Percentiles rank a stretch among this genome's conserved stretches.
phyloP scores from a whole-genome alignment of 2,329 filamentous ascomycete genomes.

The Colletotrichum echinochloae region DNA sequence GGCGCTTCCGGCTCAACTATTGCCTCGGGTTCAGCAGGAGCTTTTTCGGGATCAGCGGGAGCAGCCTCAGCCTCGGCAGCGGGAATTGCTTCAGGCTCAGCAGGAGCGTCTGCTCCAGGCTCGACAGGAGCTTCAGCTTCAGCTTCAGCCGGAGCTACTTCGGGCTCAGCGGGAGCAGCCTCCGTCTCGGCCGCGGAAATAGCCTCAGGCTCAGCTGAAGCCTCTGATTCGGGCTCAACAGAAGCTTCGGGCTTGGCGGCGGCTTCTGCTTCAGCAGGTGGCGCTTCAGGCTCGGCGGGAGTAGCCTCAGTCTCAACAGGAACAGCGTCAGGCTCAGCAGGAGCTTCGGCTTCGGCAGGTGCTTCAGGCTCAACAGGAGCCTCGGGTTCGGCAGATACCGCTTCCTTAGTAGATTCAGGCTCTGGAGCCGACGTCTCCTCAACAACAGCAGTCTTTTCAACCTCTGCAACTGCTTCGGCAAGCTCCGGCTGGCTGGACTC shows the following conservation, averaged over 20 bases:
- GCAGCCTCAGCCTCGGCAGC: not conserved
- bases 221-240: not conserved
- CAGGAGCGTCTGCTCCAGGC: not conserved
- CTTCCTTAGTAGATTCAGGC: not conserved
- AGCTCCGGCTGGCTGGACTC: conserved; percentile 9
- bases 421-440: not conserved
- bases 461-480: conserved; percentile 10
- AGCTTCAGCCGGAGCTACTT: not conserved
- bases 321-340: not conserved
- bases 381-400: not conserved
- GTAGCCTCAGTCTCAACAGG: not conserved
- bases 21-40: not conserved
- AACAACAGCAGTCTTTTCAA: conserved; percentile 26
- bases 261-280: not conserved
- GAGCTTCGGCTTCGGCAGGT: not conserved
- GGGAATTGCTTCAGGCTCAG: not conserved
- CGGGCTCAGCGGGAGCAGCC: not conserved
- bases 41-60: not conserved
- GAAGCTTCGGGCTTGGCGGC: not conserved
- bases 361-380: conserved; percentile 3
- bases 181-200: not conserved
- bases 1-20: conserved; percentile 1
- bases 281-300: not conserved
- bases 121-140: not conserved
- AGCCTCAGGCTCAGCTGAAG: not conserved